Percentiles rank a stretch among this genome's conserved stretches.
Conservation (phyloP, 2,329 filamentous ascomycete species). For the Septoria petroselini region DNA sequence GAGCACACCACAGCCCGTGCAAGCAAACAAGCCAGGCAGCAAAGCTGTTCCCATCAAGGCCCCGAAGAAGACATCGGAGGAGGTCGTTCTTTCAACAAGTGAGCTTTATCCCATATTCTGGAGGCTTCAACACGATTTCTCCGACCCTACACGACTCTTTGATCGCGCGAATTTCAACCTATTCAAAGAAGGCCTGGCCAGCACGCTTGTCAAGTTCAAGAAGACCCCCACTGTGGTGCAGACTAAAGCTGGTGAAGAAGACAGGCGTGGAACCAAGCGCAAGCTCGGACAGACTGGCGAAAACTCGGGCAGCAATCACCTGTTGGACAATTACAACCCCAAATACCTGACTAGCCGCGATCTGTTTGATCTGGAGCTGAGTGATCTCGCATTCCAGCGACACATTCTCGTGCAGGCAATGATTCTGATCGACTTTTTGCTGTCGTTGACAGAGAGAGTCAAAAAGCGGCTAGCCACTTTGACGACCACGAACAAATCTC, state of each 20-base stretch:
- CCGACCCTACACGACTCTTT: constrained; percentile 81
- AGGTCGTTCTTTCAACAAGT: constrained; percentile 60
- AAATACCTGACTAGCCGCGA: constrained; percentile 98
- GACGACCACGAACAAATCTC: constrained; percentile 69
- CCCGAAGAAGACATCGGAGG: constrained; percentile 39
- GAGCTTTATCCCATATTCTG: constrained; percentile 88
- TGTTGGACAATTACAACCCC: constrained; percentile 79
- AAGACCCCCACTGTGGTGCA: constrained; percentile 65
- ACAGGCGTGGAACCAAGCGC: constrained; percentile 64
- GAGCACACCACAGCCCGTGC: constrained; percentile 27
- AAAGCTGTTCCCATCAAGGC: constrained; percentile 30
- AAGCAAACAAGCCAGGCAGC: constrained; percentile 27
- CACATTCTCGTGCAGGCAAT: constrained; percentile 93
- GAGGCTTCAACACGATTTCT: constrained; percentile 88
- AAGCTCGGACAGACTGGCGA: constrained; percentile 48
- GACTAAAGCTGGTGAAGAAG: constrained; percentile 62
- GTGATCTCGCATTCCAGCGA: constrained; percentile 88
- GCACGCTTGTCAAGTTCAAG: constrained; percentile 72
- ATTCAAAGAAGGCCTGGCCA: constrained; percentile 62
- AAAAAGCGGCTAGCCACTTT: constrained; percentile 73
- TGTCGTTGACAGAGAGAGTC: constrained; percentile 79
- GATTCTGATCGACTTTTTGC: constrained; percentile 89
- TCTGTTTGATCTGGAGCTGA: constrained; percentile 93
- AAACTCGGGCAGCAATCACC: constrained; percentile 47
- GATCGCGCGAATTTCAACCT: constrained; percentile 61